These are phyloP conservation scores for Poronia punctata DNA, from an alignment of 495 filamentous ascomycete genomes.

Conservation along the genomic window DNA sequence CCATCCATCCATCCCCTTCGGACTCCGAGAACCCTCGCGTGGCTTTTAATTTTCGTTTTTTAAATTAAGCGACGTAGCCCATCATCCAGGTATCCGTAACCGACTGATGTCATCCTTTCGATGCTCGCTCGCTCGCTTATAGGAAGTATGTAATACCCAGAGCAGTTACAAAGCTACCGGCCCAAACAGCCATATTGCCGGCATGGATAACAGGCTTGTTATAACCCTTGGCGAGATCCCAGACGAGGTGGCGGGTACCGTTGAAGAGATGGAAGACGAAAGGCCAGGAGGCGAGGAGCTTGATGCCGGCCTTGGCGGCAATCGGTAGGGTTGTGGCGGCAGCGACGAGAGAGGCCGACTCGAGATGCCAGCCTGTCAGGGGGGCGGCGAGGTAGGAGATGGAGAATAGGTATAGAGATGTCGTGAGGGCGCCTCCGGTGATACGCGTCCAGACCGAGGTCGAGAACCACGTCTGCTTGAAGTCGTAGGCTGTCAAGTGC, in stretches of 20 bases:
- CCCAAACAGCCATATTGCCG: constrained; percentile 70
- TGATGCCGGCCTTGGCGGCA: constrained; percentile 61
- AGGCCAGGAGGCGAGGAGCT: constrained; percentile 66
- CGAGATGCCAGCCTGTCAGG: constrained; percentile 75
- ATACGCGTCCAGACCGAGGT: constrained; percentile 68
- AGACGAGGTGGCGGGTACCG: constrained; percentile 82
- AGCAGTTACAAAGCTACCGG: constrained; percentile 55
- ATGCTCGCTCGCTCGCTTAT: constrained; percentile 15
- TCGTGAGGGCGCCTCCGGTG: constrained; percentile 66
- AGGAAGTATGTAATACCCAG: constrained; percentile 48
- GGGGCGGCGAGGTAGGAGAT: constrained; percentile 79
- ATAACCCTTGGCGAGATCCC: constrained; percentile 69
- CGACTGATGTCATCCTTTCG: no score
- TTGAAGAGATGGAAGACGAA: constrained; percentile 85
- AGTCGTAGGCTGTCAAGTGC: constrained; percentile 83
- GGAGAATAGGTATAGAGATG: constrained; percentile 75
- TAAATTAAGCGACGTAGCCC: background rate
- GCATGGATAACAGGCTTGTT: constrained; percentile 63
- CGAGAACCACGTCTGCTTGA: constrained; percentile 77
- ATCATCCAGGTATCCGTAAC: no score
- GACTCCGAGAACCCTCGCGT: no score
- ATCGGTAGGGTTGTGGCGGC: constrained; percentile 67
- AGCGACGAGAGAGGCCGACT: constrained; percentile 69
- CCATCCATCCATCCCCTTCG: no score
- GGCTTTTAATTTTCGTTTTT: no score